Percentiles rank a stretch among this genome's conserved stretches.
These are phyloP conservation scores for Ascosphaera aggregata DNA, from an alignment of 2,329 filamentous ascomycete genomes.

Conservation along the genomic window DNA sequence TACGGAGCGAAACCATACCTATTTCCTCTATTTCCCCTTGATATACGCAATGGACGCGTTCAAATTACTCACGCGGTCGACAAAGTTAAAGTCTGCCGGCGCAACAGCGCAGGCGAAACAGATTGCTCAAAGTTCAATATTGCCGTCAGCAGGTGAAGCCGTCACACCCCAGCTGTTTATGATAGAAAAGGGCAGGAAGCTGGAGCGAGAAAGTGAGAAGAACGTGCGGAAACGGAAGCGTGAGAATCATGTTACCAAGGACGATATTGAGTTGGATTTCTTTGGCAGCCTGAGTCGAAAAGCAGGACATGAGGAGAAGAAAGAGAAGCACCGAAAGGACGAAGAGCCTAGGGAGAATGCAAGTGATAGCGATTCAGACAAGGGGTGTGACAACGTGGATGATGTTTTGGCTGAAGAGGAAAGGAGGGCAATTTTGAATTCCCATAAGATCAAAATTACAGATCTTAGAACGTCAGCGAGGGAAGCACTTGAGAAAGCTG, in stretches of 20 bases:
- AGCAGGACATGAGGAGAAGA: slow-evolving; percentile 1
- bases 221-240: slow-evolving; percentile 17
- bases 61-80: slow-evolving; percentile 21
- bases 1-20: no score
- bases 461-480: slow-evolving; percentile 30
- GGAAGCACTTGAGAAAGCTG: slow-evolving; percentile 9
- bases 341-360: slow-evolving; percentile 8
- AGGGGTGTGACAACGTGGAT: slow-evolving; percentile 3
- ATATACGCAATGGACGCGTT: slow-evolving; percentile 23
- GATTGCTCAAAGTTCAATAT: slow-evolving; percentile 6
- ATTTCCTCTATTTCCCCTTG: no score
- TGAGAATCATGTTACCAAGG: slow-evolving; percentile 7
- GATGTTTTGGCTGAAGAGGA: slow-evolving; percentile 39
- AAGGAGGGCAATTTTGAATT: slow-evolving; percentile 48
- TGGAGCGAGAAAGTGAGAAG: slow-evolving; percentile 6
- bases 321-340: slow-evolving; percentile 7
- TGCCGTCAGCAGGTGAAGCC: slow-evolving; percentile 19
- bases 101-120: slow-evolving; percentile 8
- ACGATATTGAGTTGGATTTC: slow-evolving; percentile 14
- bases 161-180: slow-evolving; percentile 17
- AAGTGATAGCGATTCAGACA: background rate
- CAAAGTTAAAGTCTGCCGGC: slow-evolving; percentile 15
- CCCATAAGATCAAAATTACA: slow-evolving; percentile 66
- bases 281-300: slow-evolving; percentile 11
- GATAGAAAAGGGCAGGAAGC: slow-evolving; percentile 11